Conservation (phyloP, 2,329 filamentous ascomycete species). For the Verticillium nonalfalfae region DNA sequence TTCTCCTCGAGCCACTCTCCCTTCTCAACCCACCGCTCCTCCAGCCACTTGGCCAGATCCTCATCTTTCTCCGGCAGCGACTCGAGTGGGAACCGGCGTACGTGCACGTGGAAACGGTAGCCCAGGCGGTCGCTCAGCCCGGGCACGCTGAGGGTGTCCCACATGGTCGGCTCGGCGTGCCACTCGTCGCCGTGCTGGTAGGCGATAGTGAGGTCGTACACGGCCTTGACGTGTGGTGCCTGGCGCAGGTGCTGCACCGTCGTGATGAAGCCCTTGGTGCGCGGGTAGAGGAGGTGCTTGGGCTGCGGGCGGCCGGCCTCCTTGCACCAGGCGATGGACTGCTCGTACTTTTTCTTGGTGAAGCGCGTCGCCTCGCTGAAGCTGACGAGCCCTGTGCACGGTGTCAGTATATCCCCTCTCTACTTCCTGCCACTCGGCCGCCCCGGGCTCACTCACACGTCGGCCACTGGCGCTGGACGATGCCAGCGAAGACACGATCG, state of each 20-base stretch:
- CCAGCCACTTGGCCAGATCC: constrained; percentile 44
- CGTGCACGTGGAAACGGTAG: constrained; percentile 44
- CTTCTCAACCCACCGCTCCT: constrained; percentile 46
- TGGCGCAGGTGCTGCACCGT: constrained; percentile 49
- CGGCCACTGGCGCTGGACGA: constrained; percentile 44
- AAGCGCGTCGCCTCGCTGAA: constrained; percentile 60
- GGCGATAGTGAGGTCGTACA: constrained; percentile 50
- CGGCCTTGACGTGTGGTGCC: constrained; percentile 43
- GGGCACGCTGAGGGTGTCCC: constrained; percentile 40
- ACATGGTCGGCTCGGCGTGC: constrained; percentile 42
- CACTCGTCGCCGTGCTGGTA: constrained; percentile 39
- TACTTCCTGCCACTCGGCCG: neutral
- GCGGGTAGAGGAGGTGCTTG: constrained; percentile 52
- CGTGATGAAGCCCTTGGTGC: constrained; percentile 55
- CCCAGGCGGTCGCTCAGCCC: constrained; percentile 29
- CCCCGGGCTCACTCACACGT: constrained; percentile 35
- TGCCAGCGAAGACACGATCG: constrained; percentile 48
- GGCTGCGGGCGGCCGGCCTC: constrained; percentile 42
- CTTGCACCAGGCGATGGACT: constrained; percentile 46
- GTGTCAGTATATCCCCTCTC: constrained; percentile 27
- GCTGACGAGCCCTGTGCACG: constrained; percentile 44
- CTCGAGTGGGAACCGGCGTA: constrained; percentile 39
- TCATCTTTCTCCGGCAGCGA: constrained; percentile 40
- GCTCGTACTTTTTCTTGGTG: constrained; percentile 44
- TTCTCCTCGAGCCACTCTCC: constrained; percentile 42